Evolutionary conservation across 2,329 filamentous ascomycete species (phyloP), one percentile per base, ranked within the genome.

Genomic region (Cercospora sesami): DNA sequence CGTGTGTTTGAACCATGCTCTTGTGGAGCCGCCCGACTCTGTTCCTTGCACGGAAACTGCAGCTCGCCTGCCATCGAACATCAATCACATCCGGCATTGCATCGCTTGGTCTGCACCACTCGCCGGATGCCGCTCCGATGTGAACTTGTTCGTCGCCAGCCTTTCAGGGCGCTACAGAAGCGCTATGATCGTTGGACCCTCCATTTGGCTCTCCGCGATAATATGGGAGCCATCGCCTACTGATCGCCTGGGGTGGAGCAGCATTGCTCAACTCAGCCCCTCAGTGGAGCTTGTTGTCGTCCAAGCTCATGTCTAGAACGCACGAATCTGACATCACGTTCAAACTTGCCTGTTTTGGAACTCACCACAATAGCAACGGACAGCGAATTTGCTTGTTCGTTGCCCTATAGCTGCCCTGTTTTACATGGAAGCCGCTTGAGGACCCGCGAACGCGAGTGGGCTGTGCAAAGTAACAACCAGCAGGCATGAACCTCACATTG

Each of bases 11-110:
- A 59, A 59, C 55, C 55, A 59, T 59, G 55, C 55, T 59, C 28
- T 12, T 59, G 55, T 59, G 55, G 55, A 59, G 55, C 55, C 53
- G 18, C 18, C 55, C 55, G 55, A 59, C 9, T 36, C 36, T 36
- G 28, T 36, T 21, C 55, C 55, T 36, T 36, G 55, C 55, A 33
- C 28, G n/a, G 28, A 18, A n/a, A n/a, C 55, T 59, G 55, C 55
- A 59, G 30, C 55, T 59, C 55, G 55, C 18, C 55, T 23, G 30
- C 30, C 31, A 31, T 59, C 30, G 55, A 58, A 31, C 55, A 36
- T 36, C 55, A 12, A 23, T 59, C 55, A 31, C 55, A 31, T 36
- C n/a, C 55, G 28, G 55, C 48, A 55, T 16, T 33, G 16, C 55
- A 53, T 59, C 55, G 55, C 31, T 59, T 23, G 8, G 12, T 28